Evolutionary conservation across 805 yeast species (phyloP).

Genomic region (Spathaspora passalidarum): DNA sequence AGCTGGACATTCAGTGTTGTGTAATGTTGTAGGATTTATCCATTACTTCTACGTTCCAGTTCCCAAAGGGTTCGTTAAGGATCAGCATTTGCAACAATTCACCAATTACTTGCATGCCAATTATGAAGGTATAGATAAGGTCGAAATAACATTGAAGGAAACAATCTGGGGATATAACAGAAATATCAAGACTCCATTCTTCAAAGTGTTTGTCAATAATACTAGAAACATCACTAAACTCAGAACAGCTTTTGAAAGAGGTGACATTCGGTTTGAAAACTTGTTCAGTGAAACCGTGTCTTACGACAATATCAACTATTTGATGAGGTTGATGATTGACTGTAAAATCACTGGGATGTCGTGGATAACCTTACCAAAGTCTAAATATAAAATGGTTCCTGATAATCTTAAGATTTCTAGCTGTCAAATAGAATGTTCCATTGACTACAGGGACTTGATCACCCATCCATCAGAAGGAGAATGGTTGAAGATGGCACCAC

Average conservation of each 20-base stretch:
- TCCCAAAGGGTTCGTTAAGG: constrained; percentile 68
- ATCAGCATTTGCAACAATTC: constrained; percentile 49
- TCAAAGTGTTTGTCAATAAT: constrained; percentile 67
- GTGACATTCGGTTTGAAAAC: constrained; percentile 64
- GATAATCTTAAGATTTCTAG: constrained; percentile 51
- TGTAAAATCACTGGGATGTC: constrained; percentile 94
- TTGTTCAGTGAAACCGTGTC: constrained; percentile 66
- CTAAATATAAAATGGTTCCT: constrained; percentile 55
- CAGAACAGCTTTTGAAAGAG: constrained; percentile 80
- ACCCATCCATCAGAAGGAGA: constrained; percentile 91
- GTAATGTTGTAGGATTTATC: constrained; percentile 83
- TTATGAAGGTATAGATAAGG: constrained; percentile 57
- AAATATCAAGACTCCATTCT: constrained; percentile 70
- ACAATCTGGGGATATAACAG: constrained; percentile 94
- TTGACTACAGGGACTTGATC: constrained; percentile 64
- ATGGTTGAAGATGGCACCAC: constrained; percentile 90
- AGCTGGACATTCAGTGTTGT: constrained; percentile 83
- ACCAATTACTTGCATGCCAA: constrained; percentile 42
- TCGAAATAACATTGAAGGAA: constrained; percentile 71
- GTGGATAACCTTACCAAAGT: constrained; percentile 87
- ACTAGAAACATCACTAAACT: constrained; percentile 65
- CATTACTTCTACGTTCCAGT: constrained; percentile 93
- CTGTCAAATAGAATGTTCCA: constrained; percentile 80
- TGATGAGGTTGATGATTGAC: constrained; percentile 87
- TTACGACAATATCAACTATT: constrained; percentile 86